Evolutionary conservation across 768 basidiomycete species (phyloP).

Genomic region (Suillus tomentosus): DNA sequence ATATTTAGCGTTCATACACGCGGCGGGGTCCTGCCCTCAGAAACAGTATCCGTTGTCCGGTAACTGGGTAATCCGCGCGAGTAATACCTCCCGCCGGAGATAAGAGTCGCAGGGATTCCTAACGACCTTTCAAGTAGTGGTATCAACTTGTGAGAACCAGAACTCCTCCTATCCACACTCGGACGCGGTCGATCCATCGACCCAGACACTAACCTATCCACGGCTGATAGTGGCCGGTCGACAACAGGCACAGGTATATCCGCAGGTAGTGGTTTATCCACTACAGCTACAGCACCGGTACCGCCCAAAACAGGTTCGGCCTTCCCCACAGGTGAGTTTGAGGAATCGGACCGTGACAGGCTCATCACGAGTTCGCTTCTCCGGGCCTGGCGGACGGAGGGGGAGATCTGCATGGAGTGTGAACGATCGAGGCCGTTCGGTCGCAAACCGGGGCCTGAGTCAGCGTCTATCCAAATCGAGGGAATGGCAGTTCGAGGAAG

Average conservation of each 20-base stretch:
- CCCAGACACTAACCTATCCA: constrained; percentile 22
- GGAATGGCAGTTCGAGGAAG: constrained; percentile 36
- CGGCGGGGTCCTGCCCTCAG: constrained; percentile 7
- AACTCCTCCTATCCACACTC: constrained; percentile 31
- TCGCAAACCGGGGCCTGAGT: constrained; percentile 25
- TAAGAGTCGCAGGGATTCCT: constrained; percentile 7
- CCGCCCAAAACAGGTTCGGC: constrained; percentile 3
- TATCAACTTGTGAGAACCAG: constrained; percentile 25
- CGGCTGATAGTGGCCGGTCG: constrained; percentile 27
- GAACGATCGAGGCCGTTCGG: constrained; percentile 25
- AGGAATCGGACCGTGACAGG: constrained; percentile 16
- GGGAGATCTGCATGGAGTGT: constrained; percentile 25
- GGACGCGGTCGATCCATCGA: constrained; percentile 18
- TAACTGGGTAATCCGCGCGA: constrained; percentile 13
- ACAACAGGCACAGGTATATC: neutral
- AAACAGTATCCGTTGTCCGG: constrained; percentile 14
- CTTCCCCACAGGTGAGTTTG: neutral
- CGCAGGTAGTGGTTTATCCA: neutral
- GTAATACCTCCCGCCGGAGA: constrained; percentile 14
- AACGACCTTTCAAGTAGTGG: constrained; percentile 14
- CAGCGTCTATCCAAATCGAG: constrained; percentile 52
- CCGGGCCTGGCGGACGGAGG: constrained; percentile 17
- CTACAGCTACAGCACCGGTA: neutral
- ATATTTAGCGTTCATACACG: constrained; percentile 15
- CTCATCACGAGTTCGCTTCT: constrained; percentile 33